Percentiles rank a stretch among this genome's conserved stretches.
phyloP scores from a whole-genome alignment of 257 asterid genomes.

The Nicotiana otophora region DNA sequence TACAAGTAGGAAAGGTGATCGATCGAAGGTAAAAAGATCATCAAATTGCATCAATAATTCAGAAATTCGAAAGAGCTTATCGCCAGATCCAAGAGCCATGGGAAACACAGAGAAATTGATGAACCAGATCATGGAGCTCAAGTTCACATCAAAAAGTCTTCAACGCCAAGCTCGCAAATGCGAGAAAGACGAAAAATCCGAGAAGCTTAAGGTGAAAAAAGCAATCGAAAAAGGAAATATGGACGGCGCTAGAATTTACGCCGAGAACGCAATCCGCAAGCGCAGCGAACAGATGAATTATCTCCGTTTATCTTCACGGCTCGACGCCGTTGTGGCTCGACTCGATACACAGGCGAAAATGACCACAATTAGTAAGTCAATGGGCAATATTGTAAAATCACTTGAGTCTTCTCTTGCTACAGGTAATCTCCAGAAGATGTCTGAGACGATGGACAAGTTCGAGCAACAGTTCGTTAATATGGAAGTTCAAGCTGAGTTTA shows the following conservation, averaged over 20 bases:
- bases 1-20: not conserved
- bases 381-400: slow-evolving; percentile 82
- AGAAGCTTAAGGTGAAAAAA: slow-evolving; percentile 84
- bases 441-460: slow-evolving; percentile 93
- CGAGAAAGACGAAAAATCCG: slow-evolving; percentile 91
- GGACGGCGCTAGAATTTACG: slow-evolving; percentile 99
- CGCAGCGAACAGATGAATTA: slow-evolving; percentile 93
- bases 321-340: slow-evolving; percentile 94
- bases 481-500: slow-evolving; percentile 99
- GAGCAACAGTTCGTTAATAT: slow-evolving; percentile 92
- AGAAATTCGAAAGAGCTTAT: not conserved
- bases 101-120: slow-evolving; percentile 84
- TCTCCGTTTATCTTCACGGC: slow-evolving; percentile 88
- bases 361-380: slow-evolving; percentile 75
- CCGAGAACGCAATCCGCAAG: slow-evolving; percentile 95
- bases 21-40: not conserved
- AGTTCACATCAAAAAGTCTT: slow-evolving; percentile 78
- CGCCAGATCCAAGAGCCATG: slow-evolving; percentile 27
- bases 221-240: slow-evolving; percentile 98
- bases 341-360: slow-evolving; percentile 98
- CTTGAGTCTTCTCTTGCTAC: slow-evolving; percentile 70
- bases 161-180: slow-evolving; percentile 90
- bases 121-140: slow-evolving; percentile 94
- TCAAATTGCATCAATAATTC: not conserved
- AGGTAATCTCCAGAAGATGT: slow-evolving; percentile 92